Conservation (phyloP, 257 asterid species). For the Marsdenia floribunda region DNA sequence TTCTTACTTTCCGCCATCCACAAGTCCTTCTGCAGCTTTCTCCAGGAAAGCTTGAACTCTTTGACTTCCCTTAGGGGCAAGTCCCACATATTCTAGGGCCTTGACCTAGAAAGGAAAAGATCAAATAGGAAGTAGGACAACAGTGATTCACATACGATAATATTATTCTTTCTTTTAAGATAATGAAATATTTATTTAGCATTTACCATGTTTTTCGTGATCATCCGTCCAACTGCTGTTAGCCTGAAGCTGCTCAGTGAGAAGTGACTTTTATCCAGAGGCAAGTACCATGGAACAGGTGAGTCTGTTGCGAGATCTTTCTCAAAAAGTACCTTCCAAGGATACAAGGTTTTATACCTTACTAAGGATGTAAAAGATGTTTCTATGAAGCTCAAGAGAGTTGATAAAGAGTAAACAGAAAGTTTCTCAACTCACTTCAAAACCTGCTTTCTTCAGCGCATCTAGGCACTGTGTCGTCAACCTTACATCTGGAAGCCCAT, state of each 20-base stretch:
- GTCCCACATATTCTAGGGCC: constrained; percentile 64
- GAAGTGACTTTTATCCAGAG: constrained; percentile 79
- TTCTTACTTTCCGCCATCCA: constrained; percentile 85
- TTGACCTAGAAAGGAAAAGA: constrained; percentile 45
- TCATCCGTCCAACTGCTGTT: constrained; percentile 72
- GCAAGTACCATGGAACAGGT: constrained; percentile 89
- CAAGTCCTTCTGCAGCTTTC: constrained; percentile 98
- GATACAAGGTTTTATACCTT: background rate
- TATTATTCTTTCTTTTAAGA: background rate
- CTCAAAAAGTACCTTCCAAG: constrained; percentile 69
- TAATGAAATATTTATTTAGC: background rate
- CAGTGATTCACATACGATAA: too few species aligned
- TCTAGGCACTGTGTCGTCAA: constrained; percentile 67
- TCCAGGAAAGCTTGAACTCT: constrained; percentile 96
- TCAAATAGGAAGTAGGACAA: background rate
- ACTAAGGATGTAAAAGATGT: background rate
- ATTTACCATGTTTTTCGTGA: constrained; percentile 73
- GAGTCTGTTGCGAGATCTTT: constrained; percentile 90
- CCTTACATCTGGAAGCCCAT: constrained; percentile 88
- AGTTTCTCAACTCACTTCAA: constrained; percentile 55
- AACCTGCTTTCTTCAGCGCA: constrained; percentile 75
- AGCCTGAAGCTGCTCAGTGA: constrained; percentile 86
- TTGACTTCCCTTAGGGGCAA: constrained; percentile 94
- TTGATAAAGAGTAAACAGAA: constrained; percentile 1
- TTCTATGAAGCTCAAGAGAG: background rate